Conservation (phyloP, 805 yeast species). For the Candida andamanensis region DNA sequence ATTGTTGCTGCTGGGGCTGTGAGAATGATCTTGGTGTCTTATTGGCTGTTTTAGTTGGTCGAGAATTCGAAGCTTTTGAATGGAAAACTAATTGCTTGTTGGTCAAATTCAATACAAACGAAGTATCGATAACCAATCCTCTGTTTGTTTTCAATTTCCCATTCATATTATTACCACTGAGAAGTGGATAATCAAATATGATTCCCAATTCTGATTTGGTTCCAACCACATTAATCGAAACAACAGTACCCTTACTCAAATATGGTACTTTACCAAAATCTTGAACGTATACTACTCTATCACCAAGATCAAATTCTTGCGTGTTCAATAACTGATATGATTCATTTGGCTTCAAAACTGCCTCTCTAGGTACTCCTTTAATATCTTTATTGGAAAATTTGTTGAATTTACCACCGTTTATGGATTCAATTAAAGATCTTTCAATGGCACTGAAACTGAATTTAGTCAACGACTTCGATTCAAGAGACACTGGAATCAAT, state of each 20-base stretch:
- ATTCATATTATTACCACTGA: constrained; percentile 77
- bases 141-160: constrained; percentile 75
- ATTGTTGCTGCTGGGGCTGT: constrained; percentile 1
- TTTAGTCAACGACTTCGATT: constrained; percentile 71
- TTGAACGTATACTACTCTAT: constrained; percentile 79
- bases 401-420: constrained; percentile 40
- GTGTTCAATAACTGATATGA: constrained; percentile 66
- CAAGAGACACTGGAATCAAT: constrained; percentile 63
- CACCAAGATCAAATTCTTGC: constrained; percentile 83
- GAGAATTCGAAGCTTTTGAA: constrained; percentile 53
- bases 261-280: constrained; percentile 87
- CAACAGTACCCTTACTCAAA: constrained; percentile 86
- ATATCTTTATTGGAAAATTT: constrained; percentile 49
- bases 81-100: constrained; percentile 72
- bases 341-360: constrained; percentile 69
- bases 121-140: constrained; percentile 79
- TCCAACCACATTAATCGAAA: constrained; percentile 55
- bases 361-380: constrained; percentile 79
- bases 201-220: constrained; percentile 66
- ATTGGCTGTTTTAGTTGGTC: constrained; percentile 6
- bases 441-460: constrained; percentile 67
- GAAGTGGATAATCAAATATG: constrained; percentile 74
- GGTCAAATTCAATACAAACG: constrained; percentile 73
- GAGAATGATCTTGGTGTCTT: background rate
- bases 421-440: constrained; percentile 40